Conservation (phyloP, 352 stramenopile genomes). For the Globisporangium cystogenes region DNA sequence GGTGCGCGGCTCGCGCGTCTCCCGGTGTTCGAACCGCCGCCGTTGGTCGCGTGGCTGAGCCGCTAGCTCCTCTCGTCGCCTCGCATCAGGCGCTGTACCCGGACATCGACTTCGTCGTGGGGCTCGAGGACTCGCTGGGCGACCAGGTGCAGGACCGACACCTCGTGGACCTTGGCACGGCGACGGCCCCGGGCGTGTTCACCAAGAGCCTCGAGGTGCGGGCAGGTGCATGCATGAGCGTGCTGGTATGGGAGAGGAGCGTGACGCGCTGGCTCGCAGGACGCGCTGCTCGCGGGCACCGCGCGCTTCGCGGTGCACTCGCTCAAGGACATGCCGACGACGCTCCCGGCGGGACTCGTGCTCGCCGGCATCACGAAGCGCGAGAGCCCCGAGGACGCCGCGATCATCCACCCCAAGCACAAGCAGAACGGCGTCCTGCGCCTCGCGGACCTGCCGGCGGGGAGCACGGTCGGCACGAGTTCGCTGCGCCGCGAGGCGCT, state of each 20-base stretch:
- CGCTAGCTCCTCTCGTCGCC: no score
- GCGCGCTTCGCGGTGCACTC: constrained; percentile 86
- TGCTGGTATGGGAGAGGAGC: not conserved
- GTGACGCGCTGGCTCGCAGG: constrained; percentile 13
- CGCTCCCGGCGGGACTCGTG: constrained; percentile 68
- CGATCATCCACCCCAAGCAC: constrained; percentile 82
- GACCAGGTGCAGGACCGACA: constrained; percentile 78
- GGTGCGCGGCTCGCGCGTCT: constrained; percentile 9
- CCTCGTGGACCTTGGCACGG: constrained; percentile 66
- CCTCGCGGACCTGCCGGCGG: constrained; percentile 54
- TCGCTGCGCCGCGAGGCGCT: constrained; percentile 79
- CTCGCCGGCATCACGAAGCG: constrained; percentile 79
- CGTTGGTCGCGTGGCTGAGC: not conserved
- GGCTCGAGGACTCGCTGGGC: constrained; percentile 74
- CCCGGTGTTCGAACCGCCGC: not conserved
- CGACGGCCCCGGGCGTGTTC: constrained; percentile 72
- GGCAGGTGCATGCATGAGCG: no score
- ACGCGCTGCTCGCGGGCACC: constrained; percentile 54
- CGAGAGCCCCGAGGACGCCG: constrained; percentile 77
- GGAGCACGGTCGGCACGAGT: constrained; percentile 77
- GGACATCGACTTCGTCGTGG: constrained; percentile 69
- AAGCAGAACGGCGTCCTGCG: constrained; percentile 52
- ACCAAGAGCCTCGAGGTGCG: constrained; percentile 85
- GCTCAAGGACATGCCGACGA: constrained; percentile 88
- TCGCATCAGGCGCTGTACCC: constrained; percentile 40